Percentiles rank a stretch among this genome's conserved stretches.
Conservation (phyloP, 2,329 filamentous ascomycete genomes). For the Colletotrichum euphorbiae region DNA sequence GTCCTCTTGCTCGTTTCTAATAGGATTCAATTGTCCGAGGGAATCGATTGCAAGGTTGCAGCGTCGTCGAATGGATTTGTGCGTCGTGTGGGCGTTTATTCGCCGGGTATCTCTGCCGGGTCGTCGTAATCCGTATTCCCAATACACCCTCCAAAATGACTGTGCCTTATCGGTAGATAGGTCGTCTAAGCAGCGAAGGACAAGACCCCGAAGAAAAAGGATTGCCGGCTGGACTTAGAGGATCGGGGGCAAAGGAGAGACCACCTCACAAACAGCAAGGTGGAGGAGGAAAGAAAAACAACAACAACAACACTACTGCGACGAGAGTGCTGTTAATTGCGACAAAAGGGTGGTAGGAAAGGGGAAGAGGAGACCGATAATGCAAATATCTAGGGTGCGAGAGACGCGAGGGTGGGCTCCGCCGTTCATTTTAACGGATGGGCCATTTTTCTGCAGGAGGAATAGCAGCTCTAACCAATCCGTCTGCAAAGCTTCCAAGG, state of each 20-base stretch:
- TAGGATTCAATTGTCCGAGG: neutral
- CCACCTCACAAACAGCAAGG: neutral
- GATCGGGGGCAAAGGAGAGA: neutral
- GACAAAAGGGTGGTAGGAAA: neutral
- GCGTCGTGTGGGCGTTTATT: neutral
- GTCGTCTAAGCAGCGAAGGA: neutral
- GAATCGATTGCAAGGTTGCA: neutral
- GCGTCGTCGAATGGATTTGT: neutral
- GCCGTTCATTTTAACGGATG: constrained; percentile 38
- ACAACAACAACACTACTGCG: neutral
- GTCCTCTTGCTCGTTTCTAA: neutral
- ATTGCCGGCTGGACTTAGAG: neutral
- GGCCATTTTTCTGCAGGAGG: constrained; percentile 13
- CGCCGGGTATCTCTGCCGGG: neutral
- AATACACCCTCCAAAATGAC: neutral
- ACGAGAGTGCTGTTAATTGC: neutral
- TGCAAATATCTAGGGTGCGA: neutral
- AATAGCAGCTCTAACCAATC: neutral
- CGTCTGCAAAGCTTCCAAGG: neutral
- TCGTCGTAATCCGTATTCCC: constrained; percentile 4
- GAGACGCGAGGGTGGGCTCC: constrained; percentile 15
- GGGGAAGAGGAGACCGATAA: neutral
- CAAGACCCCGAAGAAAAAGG: neutral
- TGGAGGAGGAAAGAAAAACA: neutral
- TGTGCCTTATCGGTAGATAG: neutral